Percentiles rank a stretch among this genome's conserved stretches.
phyloP scores from a whole-genome alignment of 768 basidiomycete genomes.

The Mrakia frigida region DNA sequence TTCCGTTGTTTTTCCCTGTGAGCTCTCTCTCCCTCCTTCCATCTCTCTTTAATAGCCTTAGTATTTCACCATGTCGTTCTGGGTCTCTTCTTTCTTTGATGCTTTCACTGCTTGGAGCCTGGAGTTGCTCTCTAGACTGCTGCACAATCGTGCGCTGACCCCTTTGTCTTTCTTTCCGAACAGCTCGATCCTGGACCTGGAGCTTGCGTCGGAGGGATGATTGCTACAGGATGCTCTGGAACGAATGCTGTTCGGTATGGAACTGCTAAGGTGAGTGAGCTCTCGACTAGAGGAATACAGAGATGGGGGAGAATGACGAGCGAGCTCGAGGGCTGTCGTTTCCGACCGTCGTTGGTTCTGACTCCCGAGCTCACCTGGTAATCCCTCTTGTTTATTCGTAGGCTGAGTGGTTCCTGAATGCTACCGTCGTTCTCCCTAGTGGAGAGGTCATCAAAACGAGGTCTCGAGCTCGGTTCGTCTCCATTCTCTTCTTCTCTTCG shows the following conservation, averaged over 20 bases:
- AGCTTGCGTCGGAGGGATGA: constrained; percentile 52
- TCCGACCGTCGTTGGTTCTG: background rate
- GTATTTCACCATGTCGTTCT: too few relatives aligned
- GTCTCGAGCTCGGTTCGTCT: constrained; percentile 38
- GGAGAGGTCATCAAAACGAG: constrained; percentile 90
- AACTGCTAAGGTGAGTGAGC: constrained; percentile 55
- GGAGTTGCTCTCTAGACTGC: too few relatives aligned
- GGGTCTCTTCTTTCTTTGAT: too few relatives aligned
- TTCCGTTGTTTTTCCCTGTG: constrained; percentile 75
- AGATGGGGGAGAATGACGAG: background rate
- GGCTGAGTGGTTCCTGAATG: constrained; percentile 79
- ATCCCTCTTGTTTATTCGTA: background rate
- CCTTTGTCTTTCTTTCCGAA: too few relatives aligned
- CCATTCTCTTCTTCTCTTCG: background rate
- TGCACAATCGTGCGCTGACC: too few relatives aligned
- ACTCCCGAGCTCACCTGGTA: background rate
- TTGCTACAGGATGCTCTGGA: constrained; percentile 73
- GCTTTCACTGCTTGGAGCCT: too few relatives aligned
- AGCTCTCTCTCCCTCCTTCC: too few relatives aligned
- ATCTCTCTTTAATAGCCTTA: too few relatives aligned
- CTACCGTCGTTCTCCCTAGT: constrained; percentile 83
- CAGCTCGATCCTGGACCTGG: constrained; percentile 54
- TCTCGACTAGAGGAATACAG: background rate
- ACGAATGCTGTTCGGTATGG: constrained; percentile 72
- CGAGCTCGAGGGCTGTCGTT: background rate